phyloP scores from a whole-genome alignment of 305 asterid genomes.

The Solanum hybrid region DNA sequence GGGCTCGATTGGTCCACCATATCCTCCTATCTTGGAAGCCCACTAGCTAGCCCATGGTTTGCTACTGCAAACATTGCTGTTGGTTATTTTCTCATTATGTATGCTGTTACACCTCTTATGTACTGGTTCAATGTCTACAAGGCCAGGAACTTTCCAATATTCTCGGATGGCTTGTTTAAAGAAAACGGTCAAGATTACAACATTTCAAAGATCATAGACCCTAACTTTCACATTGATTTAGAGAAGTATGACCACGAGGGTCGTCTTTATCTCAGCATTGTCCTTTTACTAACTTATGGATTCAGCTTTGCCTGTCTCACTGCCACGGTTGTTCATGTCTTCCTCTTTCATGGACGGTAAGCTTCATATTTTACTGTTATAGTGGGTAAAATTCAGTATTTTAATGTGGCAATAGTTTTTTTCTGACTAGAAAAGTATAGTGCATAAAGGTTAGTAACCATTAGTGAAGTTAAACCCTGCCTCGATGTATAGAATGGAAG shows the following conservation, averaged over 20 bases:
- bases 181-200: constrained; percentile 65
- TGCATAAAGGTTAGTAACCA: not conserved
- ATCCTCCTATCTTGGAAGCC: constrained; percentile 90
- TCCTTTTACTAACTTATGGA: constrained; percentile 66
- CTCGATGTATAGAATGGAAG: not conserved
- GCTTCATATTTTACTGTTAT: constrained; percentile 1
- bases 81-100: constrained; percentile 70
- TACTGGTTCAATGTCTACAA: constrained; percentile 64
- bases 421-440: not conserved
- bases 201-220: constrained; percentile 60
- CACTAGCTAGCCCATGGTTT: constrained; percentile 97
- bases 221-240: constrained; percentile 69
- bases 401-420: not conserved
- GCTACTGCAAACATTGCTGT: constrained; percentile 86
- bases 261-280: constrained; percentile 69
- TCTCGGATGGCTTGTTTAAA: constrained; percentile 80
- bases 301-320: constrained; percentile 93
- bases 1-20: constrained; percentile 94
- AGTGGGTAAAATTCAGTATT: not conserved
- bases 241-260: constrained; percentile 76
- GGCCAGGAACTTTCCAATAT: constrained; percentile 79
- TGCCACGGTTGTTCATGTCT: constrained; percentile 79
- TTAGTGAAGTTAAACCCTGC: not conserved
- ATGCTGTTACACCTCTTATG: constrained; percentile 48
- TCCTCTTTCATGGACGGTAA: constrained; percentile 85